These are phyloP conservation scores for Yamadazyma paraphyllophila DNA, from an alignment of 805 yeast genomes.

Conservation along the genomic window DNA sequence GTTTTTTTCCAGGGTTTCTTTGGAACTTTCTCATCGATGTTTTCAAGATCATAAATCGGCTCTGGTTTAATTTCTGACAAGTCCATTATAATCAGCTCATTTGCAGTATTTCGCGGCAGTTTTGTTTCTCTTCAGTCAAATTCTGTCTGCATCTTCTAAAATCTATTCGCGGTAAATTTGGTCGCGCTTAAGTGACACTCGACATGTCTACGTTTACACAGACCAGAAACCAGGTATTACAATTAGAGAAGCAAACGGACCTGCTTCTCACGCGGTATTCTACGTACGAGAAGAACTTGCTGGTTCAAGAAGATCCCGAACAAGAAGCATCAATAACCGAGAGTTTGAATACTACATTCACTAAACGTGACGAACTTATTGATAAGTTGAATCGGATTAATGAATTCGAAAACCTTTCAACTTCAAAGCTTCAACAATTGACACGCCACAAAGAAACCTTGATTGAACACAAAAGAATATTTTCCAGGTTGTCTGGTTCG, in stretches of 20 bases:
- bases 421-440: slow-evolving; percentile 77
- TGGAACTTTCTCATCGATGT: neutral
- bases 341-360: slow-evolving; percentile 21
- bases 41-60: slow-evolving; percentile 8
- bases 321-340: slow-evolving; percentile 16
- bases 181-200: slow-evolving; percentile 1
- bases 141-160: neutral
- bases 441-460: slow-evolving; percentile 78
- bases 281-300: slow-evolving; percentile 26
- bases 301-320: slow-evolving; percentile 22
- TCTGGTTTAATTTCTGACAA: slow-evolving; percentile 11
- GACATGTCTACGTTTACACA: slow-evolving; percentile 55
- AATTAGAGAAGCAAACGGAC: slow-evolving; percentile 72
- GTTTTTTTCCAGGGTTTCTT: slow-evolving; percentile 9
- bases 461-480: slow-evolving; percentile 66
- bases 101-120: neutral
- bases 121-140: too few species aligned
- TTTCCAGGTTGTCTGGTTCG: slow-evolving; percentile 53
- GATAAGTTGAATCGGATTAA: slow-evolving; percentile 24
- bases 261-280: slow-evolving; percentile 43
- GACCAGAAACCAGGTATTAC: slow-evolving; percentile 63
- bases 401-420: slow-evolving; percentile 42
- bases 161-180: neutral
- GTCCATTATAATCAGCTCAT: neutral
- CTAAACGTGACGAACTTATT: slow-evolving; percentile 51